Base-by-base conservation (phyloP, 805 yeast genomes). In the Komagataella mondaviorum region DNA sequence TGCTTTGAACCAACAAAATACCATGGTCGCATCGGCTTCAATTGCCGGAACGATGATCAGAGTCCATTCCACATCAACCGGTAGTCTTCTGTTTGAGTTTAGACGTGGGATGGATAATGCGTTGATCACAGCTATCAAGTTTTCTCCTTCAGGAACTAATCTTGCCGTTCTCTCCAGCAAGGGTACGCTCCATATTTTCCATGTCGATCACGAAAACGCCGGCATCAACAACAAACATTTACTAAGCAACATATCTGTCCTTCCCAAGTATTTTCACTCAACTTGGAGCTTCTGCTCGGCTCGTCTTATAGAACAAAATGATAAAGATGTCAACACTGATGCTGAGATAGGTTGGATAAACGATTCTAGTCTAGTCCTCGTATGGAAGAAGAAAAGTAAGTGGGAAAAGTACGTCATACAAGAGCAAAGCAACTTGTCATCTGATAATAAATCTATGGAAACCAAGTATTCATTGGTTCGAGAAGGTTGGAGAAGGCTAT, bases 31-130 rank as follows among this genome's bases (percentile, higher is more conserved):
- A 1, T 79, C 88, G 17, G 95, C 95, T 0, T 81, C 89, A 10
- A 86, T 80, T 50, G 78, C 84, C 1, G 96, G 96, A 0, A 89
- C 96, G 0, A 73, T 88, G 6, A 79, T 88, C 17, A 67, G 96
- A 50, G 71, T 88, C 2, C 88, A 83, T 60, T 81, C 88, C 4
- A 77, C 88, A 1, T 71, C 72, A 49, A 80, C 77, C 39, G 84
- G 95, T 23, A 74, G 84, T 1, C 68, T 88, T 49, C 59, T 88
- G n/a, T 83, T 76, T 60, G 96, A 88, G 63, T 90, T 90, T 60
- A 72, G 98, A 57, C 72, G 99, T 49, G 99, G 99, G 0, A 63
- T 90, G 18, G 98, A 93, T 64, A 75, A 82, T 50, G 97, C 96
- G 1, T 71, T 74, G 16, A 77, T 93, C 6, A 85, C 85, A 45